A percentile compares a stretch with the other conserved stretches of the same genome.
Evolutionary conservation across 2,329 filamentous ascomycete species (phyloP).

Genomic region (Knufia fluminis): DNA sequence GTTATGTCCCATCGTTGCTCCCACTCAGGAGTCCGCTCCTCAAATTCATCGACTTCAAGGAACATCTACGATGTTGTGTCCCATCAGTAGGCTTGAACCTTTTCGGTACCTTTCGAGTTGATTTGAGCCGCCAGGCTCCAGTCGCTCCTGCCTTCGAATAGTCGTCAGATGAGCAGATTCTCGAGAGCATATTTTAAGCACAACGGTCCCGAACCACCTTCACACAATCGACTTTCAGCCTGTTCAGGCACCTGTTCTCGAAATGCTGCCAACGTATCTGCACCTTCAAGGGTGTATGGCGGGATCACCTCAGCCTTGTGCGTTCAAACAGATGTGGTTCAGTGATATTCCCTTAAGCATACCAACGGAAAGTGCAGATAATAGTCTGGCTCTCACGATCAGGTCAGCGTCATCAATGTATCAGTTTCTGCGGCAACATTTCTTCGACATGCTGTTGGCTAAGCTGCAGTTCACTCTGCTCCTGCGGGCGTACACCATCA

Average conservation of each 20-base stretch:
- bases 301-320: neutral
- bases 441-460: neutral
- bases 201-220: no score
- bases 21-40: neutral
- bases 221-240: no score
- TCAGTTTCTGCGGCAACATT: neutral
- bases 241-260: no score
- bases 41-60: neutral
- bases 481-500: neutral
- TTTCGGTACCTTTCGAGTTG: no score
- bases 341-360: neutral
- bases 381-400: neutral
- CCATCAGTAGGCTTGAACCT: no score
- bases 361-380: neutral
- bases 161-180: no score
- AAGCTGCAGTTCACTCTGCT: neutral
- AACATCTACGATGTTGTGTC: no score
- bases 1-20: neutral
- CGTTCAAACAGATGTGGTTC: slow-evolving; percentile 1
- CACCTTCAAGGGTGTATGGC: neutral
- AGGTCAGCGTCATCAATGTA: neutral
- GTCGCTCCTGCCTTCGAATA: neutral
- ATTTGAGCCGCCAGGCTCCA: neutral
- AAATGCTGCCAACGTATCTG: neutral
- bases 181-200: no score